Conservation (phyloP, 1,139 yeast genomes). For the Candida sanyaensis region DNA sequence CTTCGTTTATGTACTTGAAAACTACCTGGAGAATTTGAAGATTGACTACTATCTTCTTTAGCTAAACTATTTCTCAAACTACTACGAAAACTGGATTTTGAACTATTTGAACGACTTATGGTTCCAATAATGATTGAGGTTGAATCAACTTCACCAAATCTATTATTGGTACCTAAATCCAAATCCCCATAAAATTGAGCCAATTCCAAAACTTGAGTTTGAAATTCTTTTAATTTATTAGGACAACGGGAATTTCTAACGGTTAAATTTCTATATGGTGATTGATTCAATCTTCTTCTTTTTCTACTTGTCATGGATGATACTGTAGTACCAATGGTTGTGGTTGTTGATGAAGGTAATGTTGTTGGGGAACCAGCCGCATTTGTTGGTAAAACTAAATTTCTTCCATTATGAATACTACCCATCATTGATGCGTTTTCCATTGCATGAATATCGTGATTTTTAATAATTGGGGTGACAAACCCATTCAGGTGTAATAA, state of each 20-base stretch:
- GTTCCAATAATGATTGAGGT: conserved; percentile 12
- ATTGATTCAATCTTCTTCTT: conserved; percentile 5
- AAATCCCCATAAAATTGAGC: conserved; percentile 23
- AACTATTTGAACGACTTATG: conserved; percentile 14
- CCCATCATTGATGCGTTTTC: background rate
- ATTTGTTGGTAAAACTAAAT: conserved; percentile 5
- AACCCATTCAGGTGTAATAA: conserved; percentile 17
- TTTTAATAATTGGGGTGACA: conserved; percentile 11
- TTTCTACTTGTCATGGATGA: conserved; percentile 5
- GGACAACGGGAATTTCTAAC: conserved; percentile 17
- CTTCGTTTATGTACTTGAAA: conserved; percentile 5
- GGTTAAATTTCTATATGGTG: conserved; percentile 14
- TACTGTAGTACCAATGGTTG: conserved; percentile 5
- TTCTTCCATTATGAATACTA: background rate
- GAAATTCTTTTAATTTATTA: conserved; percentile 22
- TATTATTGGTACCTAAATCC: conserved; percentile 13
- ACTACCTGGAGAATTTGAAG: conserved; percentile 9
- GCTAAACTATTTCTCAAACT: conserved; percentile 11
- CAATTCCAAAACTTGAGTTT: conserved; percentile 23
- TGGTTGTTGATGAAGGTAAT: conserved; percentile 5
- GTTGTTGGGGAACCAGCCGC: conserved; percentile 6
- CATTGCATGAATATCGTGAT: background rate
- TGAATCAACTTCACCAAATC: conserved; percentile 16
- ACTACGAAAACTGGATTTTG: conserved; percentile 14
- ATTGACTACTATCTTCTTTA: conserved; percentile 10